Conservation (phyloP, 208 protist species). For the Trypanosoma scelopori region DNA sequence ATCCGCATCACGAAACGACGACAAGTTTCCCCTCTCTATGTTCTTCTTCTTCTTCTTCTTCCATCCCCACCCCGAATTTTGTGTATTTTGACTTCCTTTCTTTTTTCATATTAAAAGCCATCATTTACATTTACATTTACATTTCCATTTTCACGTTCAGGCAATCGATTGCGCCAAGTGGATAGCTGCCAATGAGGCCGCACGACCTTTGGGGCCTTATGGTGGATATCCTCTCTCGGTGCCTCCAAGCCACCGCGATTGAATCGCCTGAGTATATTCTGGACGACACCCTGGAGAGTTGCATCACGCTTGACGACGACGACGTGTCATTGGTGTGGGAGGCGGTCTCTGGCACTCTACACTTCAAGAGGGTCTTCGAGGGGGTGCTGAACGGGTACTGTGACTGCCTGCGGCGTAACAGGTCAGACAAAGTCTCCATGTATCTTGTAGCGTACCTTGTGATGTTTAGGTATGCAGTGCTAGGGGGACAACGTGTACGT, state of each 20-base stretch:
- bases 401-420: slow-evolving; percentile 59
- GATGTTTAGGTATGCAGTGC: slow-evolving; percentile 55
- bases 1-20: too few species aligned
- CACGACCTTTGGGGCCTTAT: slow-evolving; percentile 57
- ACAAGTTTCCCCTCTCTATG: too few species aligned
- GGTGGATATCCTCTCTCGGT: slow-evolving; percentile 29
- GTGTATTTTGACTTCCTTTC: too few species aligned
- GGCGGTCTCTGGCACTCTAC: slow-evolving; percentile 44
- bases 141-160: neutral
- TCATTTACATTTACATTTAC: neutral
- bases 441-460: slow-evolving; percentile 75
- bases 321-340: slow-evolving; percentile 49
- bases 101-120: too few species aligned
- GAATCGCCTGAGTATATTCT: slow-evolving; percentile 43
- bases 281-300: slow-evolving; percentile 34
- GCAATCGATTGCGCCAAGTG: neutral
- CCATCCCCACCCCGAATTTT: slow-evolving; percentile 14
- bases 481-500: slow-evolving; percentile 49
- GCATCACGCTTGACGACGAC: slow-evolving; percentile 14
- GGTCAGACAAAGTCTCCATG: slow-evolving; percentile 47
- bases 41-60: slow-evolving; percentile 10
- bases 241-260: slow-evolving; percentile 6
- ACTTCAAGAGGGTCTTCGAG: slow-evolving; percentile 65
- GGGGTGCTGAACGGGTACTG: slow-evolving; percentile 76
- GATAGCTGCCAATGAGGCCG: slow-evolving; percentile 36